Base-by-base conservation (phyloP, 2,329 filamentous ascomycete genomes). In the Paecilomyces niveus region DNA sequence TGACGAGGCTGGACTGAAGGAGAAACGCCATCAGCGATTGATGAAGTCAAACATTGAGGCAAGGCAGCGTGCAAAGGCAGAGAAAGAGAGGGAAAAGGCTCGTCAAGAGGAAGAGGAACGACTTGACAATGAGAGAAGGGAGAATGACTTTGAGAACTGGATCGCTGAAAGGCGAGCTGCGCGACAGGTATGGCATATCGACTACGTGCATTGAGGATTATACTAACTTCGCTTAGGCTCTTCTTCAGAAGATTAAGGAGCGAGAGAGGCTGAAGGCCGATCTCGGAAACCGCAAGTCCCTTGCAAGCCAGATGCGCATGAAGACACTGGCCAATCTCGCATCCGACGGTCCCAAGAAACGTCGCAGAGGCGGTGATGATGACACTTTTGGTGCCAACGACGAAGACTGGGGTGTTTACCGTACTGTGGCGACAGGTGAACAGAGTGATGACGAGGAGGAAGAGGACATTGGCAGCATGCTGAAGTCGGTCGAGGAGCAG, bases 341-440 rank as follows among this genome's bases (percentile, higher is more conserved):
- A 2, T 92, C 93, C 0, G 94, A 99, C 73, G 87, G 85, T 5
- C 92, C 93, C 6, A 81, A 81, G 63, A 92, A 92, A 72, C 95
- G 96, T 74, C 85, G 93, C 13, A 86, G 92, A 18, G 92, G 91
- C 7, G 90, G 88, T 3, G 93, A 97, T 70, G 94, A 99, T 67
- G 94, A 99, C 71, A 92, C 90, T 60, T 99, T 99, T 70, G 94
- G 94, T 58, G 92, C 92, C 54, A 93, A 99, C 72, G 94, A 99
- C 69, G 92, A 95, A 58, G 94, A 99, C 73, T 99, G 94, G 94
- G 91, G 91, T 59, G 91, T 99, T 13, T 99, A 99, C 75, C 88
- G 94, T 56, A 90, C 90, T 49, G 95, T 97, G 58, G 90, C 91
- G 1, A 91, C 89, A 0, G 92, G 91, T 7, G 84, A 84, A 15